These are phyloP conservation scores for Acanthamoeba triangularis DNA, from an alignment of 208 protist genomes.

Conservation along the genomic window DNA sequence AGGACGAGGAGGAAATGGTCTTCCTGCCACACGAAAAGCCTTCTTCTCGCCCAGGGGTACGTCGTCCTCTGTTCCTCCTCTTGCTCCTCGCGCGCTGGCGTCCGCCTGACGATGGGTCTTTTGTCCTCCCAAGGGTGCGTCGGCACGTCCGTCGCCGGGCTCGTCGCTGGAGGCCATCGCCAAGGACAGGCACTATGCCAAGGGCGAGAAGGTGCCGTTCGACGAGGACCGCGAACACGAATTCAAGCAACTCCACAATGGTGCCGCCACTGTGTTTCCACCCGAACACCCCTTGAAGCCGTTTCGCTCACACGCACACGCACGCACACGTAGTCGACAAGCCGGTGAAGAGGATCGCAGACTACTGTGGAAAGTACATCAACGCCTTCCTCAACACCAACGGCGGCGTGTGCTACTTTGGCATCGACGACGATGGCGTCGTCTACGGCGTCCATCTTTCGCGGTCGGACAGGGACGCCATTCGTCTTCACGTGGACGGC, in stretches of 20 bases:
- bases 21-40: constrained; percentile 51
- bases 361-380: constrained; percentile 79
- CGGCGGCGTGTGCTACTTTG: constrained; percentile 82
- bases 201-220: constrained; percentile 69
- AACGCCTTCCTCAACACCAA: constrained; percentile 86
- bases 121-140: neutral
- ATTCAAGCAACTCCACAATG: constrained; percentile 74
- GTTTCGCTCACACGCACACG: neutral
- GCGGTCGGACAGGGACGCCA: constrained; percentile 49
- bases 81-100: neutral
- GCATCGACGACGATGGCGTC: constrained; percentile 82
- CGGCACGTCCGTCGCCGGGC: constrained; percentile 36
- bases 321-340: constrained; percentile 40
- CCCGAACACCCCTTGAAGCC: too few species aligned
- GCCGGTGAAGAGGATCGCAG: constrained; percentile 69
- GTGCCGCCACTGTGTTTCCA: neutral
- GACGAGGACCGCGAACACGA: constrained; percentile 74
- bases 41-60: neutral
- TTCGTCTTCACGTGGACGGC: constrained; percentile 64
- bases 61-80: neutral
- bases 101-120: neutral
- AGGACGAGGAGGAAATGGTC: constrained; percentile 49
- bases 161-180: constrained; percentile 38
- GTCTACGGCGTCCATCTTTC: constrained; percentile 77
- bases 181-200: constrained; percentile 49